These are phyloP conservation scores for Capsicum pubescens DNA, from an alignment of 257 asterid genomes.

Conservation along the genomic window DNA sequence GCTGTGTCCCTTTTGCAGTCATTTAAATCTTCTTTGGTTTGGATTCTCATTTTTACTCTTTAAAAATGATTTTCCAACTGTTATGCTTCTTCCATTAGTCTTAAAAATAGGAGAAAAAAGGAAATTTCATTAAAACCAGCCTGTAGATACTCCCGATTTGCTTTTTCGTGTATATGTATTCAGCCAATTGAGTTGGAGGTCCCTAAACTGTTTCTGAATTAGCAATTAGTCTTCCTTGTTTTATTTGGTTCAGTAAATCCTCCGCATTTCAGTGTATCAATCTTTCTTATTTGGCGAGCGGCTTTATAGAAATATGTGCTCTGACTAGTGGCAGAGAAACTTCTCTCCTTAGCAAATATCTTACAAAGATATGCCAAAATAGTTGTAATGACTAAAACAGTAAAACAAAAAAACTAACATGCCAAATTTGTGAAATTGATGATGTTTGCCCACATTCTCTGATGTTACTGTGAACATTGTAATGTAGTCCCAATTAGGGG, in stretches of 20 bases:
- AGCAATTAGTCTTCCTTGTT: neutral
- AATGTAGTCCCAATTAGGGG: neutral
- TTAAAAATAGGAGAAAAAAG: neutral
- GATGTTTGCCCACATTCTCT: neutral
- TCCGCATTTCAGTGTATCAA: neutral
- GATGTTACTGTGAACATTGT: neutral
- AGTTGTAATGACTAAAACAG: neutral
- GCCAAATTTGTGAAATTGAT: constrained; percentile 2
- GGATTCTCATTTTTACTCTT: neutral
- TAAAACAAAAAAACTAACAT: neutral
- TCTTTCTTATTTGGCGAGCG: neutral
- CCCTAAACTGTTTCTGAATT: neutral
- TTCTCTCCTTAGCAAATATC: neutral
- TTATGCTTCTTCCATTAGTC: neutral
- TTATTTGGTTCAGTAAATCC: neutral
- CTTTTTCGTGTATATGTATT: neutral
- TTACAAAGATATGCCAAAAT: neutral
- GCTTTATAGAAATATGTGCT: neutral
- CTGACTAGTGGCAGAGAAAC: constrained; percentile 10
- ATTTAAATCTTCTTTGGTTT: neutral
- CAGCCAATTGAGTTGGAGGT: neutral
- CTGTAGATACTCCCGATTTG: neutral
- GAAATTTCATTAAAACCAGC: neutral
- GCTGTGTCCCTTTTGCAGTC: neutral
- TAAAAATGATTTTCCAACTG: neutral